Evolutionary conservation across 2,329 filamentous ascomycete genomes (phyloP).

Genomic region (Trichoderma sp.): DNA sequence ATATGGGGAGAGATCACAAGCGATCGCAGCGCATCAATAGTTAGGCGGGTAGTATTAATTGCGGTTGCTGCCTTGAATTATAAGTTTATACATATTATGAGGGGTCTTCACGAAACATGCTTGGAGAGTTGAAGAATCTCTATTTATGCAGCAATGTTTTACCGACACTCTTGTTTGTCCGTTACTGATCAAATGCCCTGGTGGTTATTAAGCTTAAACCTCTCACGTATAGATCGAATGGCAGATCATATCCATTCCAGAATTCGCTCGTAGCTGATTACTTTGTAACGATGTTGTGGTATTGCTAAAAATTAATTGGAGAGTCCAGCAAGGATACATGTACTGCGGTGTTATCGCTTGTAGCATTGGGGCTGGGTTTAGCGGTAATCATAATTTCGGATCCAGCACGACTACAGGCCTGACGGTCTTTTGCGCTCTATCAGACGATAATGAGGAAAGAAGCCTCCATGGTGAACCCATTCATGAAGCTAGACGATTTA

Average conservation of each 20-base stretch:
- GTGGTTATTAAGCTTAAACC: background rate
- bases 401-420: background rate
- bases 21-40: too few species aligned
- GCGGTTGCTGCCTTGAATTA: too few species aligned
- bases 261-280: background rate
- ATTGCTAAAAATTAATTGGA: background rate
- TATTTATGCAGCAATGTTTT: background rate
- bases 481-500: background rate
- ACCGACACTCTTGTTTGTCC: fast-evolving
- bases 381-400: background rate
- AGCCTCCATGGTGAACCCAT: background rate
- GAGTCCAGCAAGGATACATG: background rate
- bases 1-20: too few species aligned
- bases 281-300: background rate
- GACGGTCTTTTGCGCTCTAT: background rate
- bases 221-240: background rate
- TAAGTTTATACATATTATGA: too few species aligned
- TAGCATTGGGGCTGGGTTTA: background rate
- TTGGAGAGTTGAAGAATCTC: too few species aligned
- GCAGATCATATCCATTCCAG: background rate
- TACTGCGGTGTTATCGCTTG: background rate
- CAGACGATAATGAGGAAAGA: background rate
- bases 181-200: background rate
- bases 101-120: too few species aligned
- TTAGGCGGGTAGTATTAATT: too few species aligned